phyloP scores from a whole-genome alignment of 1,284 basidiomycete species.

The Ceratobasidium theobromae region DNA sequence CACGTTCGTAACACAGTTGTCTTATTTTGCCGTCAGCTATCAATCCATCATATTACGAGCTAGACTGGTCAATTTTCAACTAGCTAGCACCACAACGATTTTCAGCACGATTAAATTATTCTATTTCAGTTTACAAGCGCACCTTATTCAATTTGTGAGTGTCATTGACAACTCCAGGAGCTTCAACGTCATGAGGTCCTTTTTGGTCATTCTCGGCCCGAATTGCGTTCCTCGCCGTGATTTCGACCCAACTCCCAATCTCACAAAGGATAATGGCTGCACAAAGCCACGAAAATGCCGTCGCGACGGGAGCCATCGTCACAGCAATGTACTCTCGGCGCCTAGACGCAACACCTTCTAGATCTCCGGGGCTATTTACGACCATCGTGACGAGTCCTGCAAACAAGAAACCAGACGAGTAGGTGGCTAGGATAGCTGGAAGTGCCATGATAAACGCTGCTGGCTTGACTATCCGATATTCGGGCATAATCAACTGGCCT shows the following conservation, averaged over 20 bases:
- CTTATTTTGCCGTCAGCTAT: too few relatives aligned
- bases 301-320: background rate
- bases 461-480: background rate
- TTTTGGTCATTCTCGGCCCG: too few relatives aligned
- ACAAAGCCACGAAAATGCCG: background rate
- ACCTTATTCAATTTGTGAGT: too few relatives aligned
- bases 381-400: constrained; percentile 2
- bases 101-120: too few relatives aligned
- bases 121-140: too few relatives aligned
- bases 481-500: background rate
- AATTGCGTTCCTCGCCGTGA: background rate
- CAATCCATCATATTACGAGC: too few relatives aligned
- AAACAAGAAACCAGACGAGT: background rate
- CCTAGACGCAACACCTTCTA: background rate
- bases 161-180: too few relatives aligned
- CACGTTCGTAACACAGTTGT: too few relatives aligned
- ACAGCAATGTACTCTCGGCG: background rate
- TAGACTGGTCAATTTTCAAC: too few relatives aligned
- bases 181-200: too few relatives aligned
- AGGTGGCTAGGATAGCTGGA: background rate
- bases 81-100: too few relatives aligned
- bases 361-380: background rate
- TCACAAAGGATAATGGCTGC: background rate
- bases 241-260: constrained; percentile 1
- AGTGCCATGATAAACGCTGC: background rate